A percentile compares a stretch with the other conserved stretches of the same genome.
phyloP scores from a whole-genome alignment of 371 early-diverging fungal genomes.

The Syncephalastrum sp. region DNA sequence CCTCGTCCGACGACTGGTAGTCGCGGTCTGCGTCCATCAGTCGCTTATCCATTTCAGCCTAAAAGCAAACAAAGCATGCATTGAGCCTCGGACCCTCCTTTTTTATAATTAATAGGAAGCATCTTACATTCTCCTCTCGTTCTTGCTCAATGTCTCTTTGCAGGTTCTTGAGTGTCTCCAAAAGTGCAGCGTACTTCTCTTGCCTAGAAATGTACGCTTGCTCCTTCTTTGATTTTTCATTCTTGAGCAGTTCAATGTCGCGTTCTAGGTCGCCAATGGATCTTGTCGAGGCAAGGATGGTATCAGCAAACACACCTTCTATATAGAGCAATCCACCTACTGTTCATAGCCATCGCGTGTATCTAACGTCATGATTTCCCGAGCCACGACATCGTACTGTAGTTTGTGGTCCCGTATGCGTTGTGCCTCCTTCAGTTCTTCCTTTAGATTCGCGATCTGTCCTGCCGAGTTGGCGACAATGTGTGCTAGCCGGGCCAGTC shows the following conservation, averaged over 20 bases:
- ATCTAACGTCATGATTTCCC: conserved; percentile 47
- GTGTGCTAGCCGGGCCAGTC: too few species aligned
- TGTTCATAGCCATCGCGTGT: conserved; percentile 44
- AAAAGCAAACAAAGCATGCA: conserved; percentile 3
- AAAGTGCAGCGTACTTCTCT: conserved; percentile 22
- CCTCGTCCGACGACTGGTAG: conserved; percentile 42
- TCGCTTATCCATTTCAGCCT: conserved; percentile 32
- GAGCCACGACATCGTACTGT: conserved; percentile 58
- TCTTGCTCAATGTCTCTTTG: conserved; percentile 38
- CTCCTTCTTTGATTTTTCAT: conserved; percentile 32
- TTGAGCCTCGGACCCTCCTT: neutral
- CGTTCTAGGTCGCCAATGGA: conserved; percentile 29
- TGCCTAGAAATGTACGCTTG: conserved; percentile 30
- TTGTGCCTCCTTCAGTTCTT: conserved; percentile 46
- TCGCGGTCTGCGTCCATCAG: conserved; percentile 42
- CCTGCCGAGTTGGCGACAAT: neutral
- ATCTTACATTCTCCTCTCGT: conserved; percentile 31
- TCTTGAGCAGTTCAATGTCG: conserved; percentile 37
- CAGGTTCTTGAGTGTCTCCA: conserved; percentile 26
- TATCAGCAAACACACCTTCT: neutral
- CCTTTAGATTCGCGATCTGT: conserved; percentile 45
- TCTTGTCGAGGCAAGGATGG: conserved; percentile 6
- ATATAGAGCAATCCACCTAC: conserved; percentile 27
- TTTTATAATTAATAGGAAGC: neutral
- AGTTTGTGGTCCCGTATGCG: conserved; percentile 46